phyloP scores from a whole-genome alignment of 306 rosid genomes.

The Argentina anserina region DNA sequence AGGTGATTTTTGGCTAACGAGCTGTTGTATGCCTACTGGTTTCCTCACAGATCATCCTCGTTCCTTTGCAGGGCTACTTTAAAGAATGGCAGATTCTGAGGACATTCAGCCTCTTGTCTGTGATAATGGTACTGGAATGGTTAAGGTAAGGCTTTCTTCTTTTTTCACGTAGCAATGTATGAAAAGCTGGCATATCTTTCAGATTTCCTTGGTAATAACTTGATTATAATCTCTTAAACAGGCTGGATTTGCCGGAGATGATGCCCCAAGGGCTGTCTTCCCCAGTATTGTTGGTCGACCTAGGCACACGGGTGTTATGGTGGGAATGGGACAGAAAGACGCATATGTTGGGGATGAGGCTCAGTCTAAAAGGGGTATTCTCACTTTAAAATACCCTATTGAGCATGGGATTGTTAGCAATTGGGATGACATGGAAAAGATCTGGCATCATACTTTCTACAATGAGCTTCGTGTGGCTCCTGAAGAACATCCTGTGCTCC shows the following conservation, averaged over 20 bases:
- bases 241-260: conserved; percentile 51
- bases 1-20: neutral
- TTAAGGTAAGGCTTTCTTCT: conserved; percentile 25
- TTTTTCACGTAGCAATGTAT: neutral
- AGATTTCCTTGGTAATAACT: neutral
- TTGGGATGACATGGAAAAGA: conserved; percentile 46
- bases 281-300: conserved; percentile 47
- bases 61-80: conserved; percentile 2
- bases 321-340: conserved; percentile 44
- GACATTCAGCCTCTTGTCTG: conserved; percentile 46
- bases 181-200: neutral
- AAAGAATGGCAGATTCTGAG: conserved; percentile 35
- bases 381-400: conserved; percentile 39
- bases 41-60: neutral
- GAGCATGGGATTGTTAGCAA: conserved; percentile 44
- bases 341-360: conserved; percentile 48
- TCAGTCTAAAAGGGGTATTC: conserved; percentile 42
- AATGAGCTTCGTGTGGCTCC: conserved; percentile 44
- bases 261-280: conserved; percentile 43
- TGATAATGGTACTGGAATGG: conserved; percentile 48
- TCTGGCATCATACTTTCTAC: conserved; percentile 45
- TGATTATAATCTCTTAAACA: neutral
- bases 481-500: conserved; percentile 40
- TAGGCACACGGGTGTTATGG: conserved; percentile 44
- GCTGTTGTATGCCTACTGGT: neutral